Conservation (phyloP, 148 eudicot species). For the Agrostemma githago region DNA sequence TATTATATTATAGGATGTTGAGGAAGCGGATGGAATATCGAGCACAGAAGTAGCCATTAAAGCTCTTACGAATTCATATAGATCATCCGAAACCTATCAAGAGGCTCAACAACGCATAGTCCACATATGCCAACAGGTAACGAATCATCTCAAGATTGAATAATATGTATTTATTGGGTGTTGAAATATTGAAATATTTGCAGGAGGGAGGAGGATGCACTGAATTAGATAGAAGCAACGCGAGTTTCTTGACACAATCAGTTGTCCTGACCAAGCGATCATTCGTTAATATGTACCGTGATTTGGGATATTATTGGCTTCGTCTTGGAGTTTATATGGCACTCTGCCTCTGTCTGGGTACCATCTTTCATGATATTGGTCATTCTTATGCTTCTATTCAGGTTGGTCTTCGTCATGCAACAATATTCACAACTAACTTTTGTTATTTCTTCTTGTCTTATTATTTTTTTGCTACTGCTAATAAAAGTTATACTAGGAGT, state of each 20-base stretch:
- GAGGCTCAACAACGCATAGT: constrained; percentile 31
- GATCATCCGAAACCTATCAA: constrained; percentile 28
- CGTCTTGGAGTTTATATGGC: constrained; percentile 35
- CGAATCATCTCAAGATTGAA: neutral
- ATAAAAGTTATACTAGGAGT: too few species aligned
- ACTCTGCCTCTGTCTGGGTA: constrained; percentile 36
- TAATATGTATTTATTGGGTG: too few species aligned
- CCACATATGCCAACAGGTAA: constrained; percentile 35
- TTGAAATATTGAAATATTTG: neutral
- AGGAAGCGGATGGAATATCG: constrained; percentile 26
- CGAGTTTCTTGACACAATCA: constrained; percentile 29
- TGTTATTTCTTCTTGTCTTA: neutral
- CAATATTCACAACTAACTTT: neutral
- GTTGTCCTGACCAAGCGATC: constrained; percentile 36
- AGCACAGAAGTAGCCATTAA: constrained; percentile 31
- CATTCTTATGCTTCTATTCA: constrained; percentile 37
- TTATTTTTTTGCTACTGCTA: neutral
- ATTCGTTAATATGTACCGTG: constrained; percentile 46
- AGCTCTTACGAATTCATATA: constrained; percentile 37
- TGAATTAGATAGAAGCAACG: constrained; percentile 19
- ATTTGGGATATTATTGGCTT: constrained; percentile 45
- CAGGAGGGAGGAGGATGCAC: constrained; percentile 31
- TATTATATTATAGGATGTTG: constrained; percentile 31
- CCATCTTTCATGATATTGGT: constrained; percentile 34
- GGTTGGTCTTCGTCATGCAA: neutral